Evolutionary conservation across 73 alveolate genomes (phyloP).

Genomic region (Tetrahymena malaccensis): DNA sequence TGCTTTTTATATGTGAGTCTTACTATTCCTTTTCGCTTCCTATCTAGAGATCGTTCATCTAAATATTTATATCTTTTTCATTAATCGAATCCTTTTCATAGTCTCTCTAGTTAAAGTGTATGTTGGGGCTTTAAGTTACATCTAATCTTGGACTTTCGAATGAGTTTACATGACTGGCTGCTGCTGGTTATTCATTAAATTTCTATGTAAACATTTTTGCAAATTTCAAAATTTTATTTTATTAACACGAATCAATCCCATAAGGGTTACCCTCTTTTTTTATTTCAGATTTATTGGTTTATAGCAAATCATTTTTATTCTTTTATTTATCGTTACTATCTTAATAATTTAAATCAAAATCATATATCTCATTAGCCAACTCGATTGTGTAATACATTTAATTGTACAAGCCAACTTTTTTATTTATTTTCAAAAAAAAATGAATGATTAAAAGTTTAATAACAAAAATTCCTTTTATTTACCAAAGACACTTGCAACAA

Average conservation of each 20-base stretch:
- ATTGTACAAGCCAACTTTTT: background rate
- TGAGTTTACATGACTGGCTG: background rate
- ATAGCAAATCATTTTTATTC: background rate
- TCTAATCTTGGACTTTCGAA: background rate
- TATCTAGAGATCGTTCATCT: background rate
- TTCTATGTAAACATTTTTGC: background rate
- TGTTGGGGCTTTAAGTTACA: background rate
- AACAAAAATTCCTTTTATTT: background rate
- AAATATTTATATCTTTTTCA: background rate
- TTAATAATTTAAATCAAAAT: background rate
- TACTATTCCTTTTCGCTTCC: background rate
- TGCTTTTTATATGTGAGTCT: background rate
- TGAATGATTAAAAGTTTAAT: background rate
- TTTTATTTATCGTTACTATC: background rate
- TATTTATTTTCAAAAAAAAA: background rate
- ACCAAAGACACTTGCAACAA: background rate
- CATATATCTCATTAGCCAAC: background rate
- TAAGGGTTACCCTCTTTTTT: background rate
- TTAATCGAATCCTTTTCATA: background rate
- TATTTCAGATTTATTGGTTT: background rate
- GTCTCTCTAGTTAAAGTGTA: background rate
- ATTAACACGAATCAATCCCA: background rate
- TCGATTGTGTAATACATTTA: background rate
- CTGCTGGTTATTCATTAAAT: background rate
- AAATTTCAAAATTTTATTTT: background rate